Percentiles rank a stretch among this genome's conserved stretches.
Conservation (phyloP, 1,139 yeast genomes). For the Geotrichum histeridarum region DNA sequence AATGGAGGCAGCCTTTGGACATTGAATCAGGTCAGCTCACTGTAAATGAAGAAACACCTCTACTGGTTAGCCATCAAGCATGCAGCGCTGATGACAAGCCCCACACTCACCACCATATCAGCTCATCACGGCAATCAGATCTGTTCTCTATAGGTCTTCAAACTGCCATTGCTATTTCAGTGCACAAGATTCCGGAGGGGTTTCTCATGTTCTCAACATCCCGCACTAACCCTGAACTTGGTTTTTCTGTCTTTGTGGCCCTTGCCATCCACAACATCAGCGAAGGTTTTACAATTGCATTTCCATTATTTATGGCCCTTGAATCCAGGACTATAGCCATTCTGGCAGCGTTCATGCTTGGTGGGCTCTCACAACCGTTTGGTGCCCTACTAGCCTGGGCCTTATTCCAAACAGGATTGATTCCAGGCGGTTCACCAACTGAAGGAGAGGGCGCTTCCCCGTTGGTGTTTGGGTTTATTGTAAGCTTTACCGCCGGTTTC, state of each 20-base stretch:
- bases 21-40: too few relatives aligned
- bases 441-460: conserved; percentile 24
- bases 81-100: conserved; percentile 11
- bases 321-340: conserved; percentile 61
- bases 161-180: conserved; percentile 78
- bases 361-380: conserved; percentile 81
- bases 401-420: conserved; percentile 43
- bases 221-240: conserved; percentile 65
- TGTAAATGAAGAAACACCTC: too few relatives aligned
- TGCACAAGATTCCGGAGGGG: conserved; percentile 95
- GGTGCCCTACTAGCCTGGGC: conserved; percentile 76
- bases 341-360: conserved; percentile 59
- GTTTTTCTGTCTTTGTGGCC: conserved; percentile 75
- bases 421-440: conserved; percentile 25
- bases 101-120: conserved; percentile 67
- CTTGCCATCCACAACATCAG: conserved; percentile 83
- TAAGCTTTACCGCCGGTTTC: conserved; percentile 80
- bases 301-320: conserved; percentile 76
- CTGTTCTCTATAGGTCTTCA: conserved; percentile 81
- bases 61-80: too few relatives aligned
- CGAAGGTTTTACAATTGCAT: conserved; percentile 91
- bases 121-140: conserved; percentile 70
- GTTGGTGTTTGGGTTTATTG: conserved; percentile 51
- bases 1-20: too few relatives aligned
- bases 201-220: conserved; percentile 79